Conservation (phyloP, 2,329 filamentous ascomycete genomes). For the Colletotrichum salicis region DNA sequence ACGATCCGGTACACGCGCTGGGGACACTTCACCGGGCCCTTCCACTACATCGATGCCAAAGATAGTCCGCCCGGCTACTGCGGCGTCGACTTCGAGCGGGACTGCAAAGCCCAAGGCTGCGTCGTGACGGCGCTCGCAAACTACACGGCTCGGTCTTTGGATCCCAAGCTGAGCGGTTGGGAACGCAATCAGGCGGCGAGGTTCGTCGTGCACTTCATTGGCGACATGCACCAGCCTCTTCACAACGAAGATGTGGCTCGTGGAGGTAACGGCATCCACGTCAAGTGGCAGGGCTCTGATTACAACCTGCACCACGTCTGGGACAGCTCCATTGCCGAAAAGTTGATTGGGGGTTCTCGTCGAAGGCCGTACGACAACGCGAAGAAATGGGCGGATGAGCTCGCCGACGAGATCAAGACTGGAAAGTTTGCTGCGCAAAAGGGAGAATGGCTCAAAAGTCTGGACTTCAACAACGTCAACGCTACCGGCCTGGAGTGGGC, state of each 20-base stretch:
- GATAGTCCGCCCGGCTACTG: slow-evolving; percentile 69
- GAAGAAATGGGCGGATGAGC: slow-evolving; percentile 64
- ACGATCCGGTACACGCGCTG: slow-evolving; percentile 72
- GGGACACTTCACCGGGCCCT: slow-evolving; percentile 69
- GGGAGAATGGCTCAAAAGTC: slow-evolving; percentile 65
- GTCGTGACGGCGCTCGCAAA: slow-evolving; percentile 69
- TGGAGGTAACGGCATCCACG: slow-evolving; percentile 76
- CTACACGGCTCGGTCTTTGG: slow-evolving; percentile 67
- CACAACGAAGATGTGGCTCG: slow-evolving; percentile 71
- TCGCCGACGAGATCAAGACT: slow-evolving; percentile 63
- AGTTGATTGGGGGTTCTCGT: slow-evolving; percentile 66
- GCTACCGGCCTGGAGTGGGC: slow-evolving; percentile 73
- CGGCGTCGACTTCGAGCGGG: slow-evolving; percentile 66
- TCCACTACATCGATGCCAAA: slow-evolving; percentile 77
- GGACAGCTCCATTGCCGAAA: slow-evolving; percentile 77
- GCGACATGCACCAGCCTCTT: slow-evolving; percentile 76
- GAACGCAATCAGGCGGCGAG: slow-evolving; percentile 70
- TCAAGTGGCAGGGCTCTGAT: slow-evolving; percentile 66
- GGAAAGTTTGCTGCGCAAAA: slow-evolving; percentile 65
- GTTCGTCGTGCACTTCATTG: slow-evolving; percentile 75
- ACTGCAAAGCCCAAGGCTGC: slow-evolving; percentile 72
- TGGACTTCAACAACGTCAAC: slow-evolving; percentile 64
- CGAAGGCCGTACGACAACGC: slow-evolving; percentile 63
- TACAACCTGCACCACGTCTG: slow-evolving; percentile 79
- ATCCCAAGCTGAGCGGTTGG: slow-evolving; percentile 54